phyloP scores from a whole-genome alignment of 805 yeast species.

The Wickerhamiella parazyma region DNA sequence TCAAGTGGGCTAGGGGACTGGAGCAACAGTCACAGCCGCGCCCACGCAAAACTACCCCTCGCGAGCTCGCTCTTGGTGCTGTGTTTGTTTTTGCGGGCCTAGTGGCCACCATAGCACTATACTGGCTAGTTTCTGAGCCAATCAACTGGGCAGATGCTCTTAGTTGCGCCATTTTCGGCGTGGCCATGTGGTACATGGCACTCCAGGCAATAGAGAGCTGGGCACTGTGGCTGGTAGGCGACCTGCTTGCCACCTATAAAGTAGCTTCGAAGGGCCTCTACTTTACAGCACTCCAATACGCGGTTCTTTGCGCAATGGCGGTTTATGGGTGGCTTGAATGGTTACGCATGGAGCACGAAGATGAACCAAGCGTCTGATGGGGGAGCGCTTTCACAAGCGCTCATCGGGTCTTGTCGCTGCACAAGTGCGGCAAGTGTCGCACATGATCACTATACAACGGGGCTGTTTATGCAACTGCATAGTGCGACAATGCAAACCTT shows the following conservation, averaged over 20 bases:
- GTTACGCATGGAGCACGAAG: neutral
- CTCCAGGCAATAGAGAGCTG: slow-evolving; percentile 2
- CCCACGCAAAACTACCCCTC: neutral
- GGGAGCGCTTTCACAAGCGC: too few species aligned
- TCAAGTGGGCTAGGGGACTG: neutral
- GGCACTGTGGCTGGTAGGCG: slow-evolving; percentile 7
- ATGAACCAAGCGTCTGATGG: neutral
- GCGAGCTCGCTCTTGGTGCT: neutral
- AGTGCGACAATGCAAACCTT: too few species aligned
- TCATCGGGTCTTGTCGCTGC: too few species aligned
- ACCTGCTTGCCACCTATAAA: neutral
- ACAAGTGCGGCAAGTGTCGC: too few species aligned
- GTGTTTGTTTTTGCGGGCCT: neutral
- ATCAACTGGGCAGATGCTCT: slow-evolving; percentile 3
- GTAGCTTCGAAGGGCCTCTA: neutral
- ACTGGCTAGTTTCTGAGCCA: neutral
- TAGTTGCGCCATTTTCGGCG: slow-evolving; percentile 4
- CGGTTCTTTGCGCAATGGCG: slow-evolving; percentile 2
- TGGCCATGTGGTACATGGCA: slow-evolving; percentile 8
- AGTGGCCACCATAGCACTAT: neutral
- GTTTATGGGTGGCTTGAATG: slow-evolving; percentile 3
- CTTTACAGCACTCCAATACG: neutral
- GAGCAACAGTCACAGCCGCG: neutral
- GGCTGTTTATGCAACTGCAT: too few species aligned
- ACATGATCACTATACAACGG: too few species aligned